Evolutionary conservation across 163 green algal species (phyloP).

Genomic region (Picocystis sp.): DNA sequence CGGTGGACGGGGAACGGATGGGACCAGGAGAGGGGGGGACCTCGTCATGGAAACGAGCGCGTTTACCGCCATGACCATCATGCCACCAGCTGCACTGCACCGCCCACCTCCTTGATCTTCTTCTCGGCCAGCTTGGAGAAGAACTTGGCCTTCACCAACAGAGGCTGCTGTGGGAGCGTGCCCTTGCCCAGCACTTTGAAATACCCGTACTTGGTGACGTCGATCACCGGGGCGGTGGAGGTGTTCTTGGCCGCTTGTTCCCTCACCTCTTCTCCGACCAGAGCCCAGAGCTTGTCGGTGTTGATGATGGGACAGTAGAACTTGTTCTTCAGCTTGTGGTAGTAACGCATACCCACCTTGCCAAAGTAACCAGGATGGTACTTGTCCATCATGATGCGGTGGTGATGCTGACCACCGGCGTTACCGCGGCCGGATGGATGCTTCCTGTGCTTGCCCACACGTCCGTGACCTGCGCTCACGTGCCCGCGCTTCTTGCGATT

Average conservation of each 20-base stretch:
- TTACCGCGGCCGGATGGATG: conserved; percentile 94
- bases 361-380: conserved; percentile 93
- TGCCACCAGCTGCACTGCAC: conserved; percentile 49
- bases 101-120: conserved; percentile 93
- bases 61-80: conserved; percentile 20
- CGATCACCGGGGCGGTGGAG: conserved; percentile 64
- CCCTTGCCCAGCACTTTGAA: conserved; percentile 83
- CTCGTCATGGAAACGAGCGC: too few relatives aligned
- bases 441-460: conserved; percentile 99
- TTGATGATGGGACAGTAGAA: conserved; percentile 89
- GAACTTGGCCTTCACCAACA: conserved; percentile 95
- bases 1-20: too few relatives aligned
- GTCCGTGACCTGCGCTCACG: conserved; percentile 86
- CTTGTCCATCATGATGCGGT: conserved; percentile 97
- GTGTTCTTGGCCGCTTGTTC: conserved; percentile 57
- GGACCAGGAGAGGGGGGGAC: too few relatives aligned
- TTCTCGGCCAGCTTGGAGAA: conserved; percentile 91
- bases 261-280: conserved; percentile 68
- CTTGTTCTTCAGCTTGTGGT: not conserved
- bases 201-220: conserved; percentile 85
- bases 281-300: conserved; percentile 88
- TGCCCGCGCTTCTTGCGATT: conserved; percentile 97
- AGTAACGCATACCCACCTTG: conserved; percentile 44
- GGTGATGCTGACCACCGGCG: conserved; percentile 95
- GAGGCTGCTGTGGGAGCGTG: conserved; percentile 71